Percentiles rank a stretch among this genome's conserved stretches.
phyloP scores from a whole-genome alignment of 352 stramenopile species.

The Phytophthora tubulina region DNA sequence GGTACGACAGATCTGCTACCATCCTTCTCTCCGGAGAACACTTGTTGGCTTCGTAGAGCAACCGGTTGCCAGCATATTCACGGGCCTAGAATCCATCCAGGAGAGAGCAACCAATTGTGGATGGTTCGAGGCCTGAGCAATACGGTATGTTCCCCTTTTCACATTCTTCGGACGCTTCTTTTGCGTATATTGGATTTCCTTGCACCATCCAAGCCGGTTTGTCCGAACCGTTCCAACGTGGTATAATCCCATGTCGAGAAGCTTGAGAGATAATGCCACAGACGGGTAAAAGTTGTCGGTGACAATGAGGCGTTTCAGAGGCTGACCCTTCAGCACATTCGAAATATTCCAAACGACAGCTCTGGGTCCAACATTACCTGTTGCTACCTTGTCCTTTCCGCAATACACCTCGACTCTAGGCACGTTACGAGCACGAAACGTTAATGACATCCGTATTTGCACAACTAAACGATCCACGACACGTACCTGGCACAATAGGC shows the following conservation, averaged over 20 bases:
- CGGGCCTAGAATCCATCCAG: slow-evolving; percentile 23
- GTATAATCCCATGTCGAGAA: slow-evolving; percentile 19
- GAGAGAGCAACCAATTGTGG: slow-evolving; percentile 18
- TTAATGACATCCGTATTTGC: neutral
- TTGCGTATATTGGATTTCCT: slow-evolving; percentile 19
- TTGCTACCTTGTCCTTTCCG: slow-evolving; percentile 15
- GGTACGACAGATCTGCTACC: too few species aligned
- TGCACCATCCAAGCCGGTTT: slow-evolving; percentile 22
- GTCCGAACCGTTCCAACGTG: slow-evolving; percentile 25
- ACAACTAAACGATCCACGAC: neutral
- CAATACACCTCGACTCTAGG: slow-evolving; percentile 26
- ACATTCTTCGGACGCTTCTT: slow-evolving; percentile 23
- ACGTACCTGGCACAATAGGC: slow-evolving; percentile 26
- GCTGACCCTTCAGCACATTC: slow-evolving; percentile 14
- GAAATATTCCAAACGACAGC: slow-evolving; percentile 25
- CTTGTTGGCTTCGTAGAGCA: too few species aligned
- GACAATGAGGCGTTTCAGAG: slow-evolving; percentile 9
- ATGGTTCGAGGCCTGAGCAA: slow-evolving; percentile 14
- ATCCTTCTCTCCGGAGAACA: too few species aligned
- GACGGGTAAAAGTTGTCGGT: slow-evolving; percentile 32
- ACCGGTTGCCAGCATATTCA: slow-evolving; percentile 26
- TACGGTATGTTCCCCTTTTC: slow-evolving; percentile 15
- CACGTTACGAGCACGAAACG: too few species aligned
- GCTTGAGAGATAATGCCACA: slow-evolving; percentile 13
- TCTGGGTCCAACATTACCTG: slow-evolving; percentile 11